phyloP scores from a whole-genome alignment of 1,139 yeast genomes.

The Candida freyschussii region DNA sequence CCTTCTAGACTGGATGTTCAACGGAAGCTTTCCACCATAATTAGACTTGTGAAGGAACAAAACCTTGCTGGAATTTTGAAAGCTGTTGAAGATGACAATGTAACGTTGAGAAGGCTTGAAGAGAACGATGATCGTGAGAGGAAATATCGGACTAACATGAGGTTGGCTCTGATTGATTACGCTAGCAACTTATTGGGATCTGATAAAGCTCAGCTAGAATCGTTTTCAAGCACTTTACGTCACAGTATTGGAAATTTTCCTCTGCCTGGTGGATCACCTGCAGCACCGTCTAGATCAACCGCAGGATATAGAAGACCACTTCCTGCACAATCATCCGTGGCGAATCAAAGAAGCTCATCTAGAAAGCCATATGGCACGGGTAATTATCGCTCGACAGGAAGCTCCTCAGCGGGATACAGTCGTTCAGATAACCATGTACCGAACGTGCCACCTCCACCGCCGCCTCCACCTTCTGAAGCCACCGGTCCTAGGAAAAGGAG shows the following conservation, averaged over 20 bases:
- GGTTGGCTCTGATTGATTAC: conserved; percentile 2
- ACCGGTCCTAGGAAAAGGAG: conserved; percentile 1
- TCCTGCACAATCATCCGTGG: conserved; percentile 4
- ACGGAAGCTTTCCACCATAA: background rate
- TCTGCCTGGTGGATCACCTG: background rate
- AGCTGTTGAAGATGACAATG: conserved; percentile 1
- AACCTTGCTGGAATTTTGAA: conserved; percentile 1
- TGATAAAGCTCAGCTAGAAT: background rate
- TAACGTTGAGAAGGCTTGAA: background rate
- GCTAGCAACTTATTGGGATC: no score
- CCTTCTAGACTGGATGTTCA: no score
- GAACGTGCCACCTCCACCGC: conserved; percentile 5
- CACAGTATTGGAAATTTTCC: conserved; percentile 1
- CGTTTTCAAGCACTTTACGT: background rate
- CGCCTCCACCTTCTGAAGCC: background rate
- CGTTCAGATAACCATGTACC: background rate
- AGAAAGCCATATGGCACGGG: background rate
- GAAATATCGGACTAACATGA: conserved; percentile 1
- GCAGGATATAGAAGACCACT: conserved; percentile 4
- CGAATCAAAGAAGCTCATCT: background rate
- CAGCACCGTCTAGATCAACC: conserved; percentile 2
- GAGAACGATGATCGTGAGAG: conserved; percentile 2
- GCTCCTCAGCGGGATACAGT: background rate
- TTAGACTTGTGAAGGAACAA: background rate
- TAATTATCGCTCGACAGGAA: background rate